Conservation (phyloP, 305 asterid genomes). For the Solanum hybrid region DNA sequence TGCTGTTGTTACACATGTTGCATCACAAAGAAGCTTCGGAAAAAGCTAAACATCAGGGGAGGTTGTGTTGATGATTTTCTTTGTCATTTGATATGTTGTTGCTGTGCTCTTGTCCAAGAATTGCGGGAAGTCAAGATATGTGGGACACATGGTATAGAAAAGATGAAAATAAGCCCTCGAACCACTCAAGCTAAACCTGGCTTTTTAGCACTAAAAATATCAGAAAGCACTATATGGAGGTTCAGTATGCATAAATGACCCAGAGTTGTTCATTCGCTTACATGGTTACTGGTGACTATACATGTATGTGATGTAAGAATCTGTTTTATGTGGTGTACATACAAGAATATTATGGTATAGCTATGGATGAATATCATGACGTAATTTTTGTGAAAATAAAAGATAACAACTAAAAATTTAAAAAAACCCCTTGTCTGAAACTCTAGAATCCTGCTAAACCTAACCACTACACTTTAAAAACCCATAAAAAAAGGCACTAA, state of each 20-base stretch:
- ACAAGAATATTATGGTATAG: background rate
- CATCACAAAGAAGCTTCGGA: conserved; percentile 65
- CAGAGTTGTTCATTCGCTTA: background rate
- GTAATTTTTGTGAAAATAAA: too few relatives aligned
- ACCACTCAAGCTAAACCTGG: conserved; percentile 16
- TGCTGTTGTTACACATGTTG: conserved; percentile 94
- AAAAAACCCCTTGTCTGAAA: too few relatives aligned
- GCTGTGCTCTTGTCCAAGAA: conserved; percentile 92
- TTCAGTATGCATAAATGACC: background rate
- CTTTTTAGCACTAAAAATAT: background rate
- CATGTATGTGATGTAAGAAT: background rate
- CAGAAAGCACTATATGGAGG: background rate
- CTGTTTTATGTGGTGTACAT: background rate
- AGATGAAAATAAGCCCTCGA: conserved; percentile 44
- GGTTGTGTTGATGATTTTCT: conserved; percentile 72
- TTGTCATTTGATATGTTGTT: conserved; percentile 84
- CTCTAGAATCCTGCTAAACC: too few relatives aligned
- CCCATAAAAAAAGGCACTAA: too few relatives aligned
- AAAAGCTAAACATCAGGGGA: conserved; percentile 53
- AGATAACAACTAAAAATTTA: too few relatives aligned
- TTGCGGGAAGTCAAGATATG: conserved; percentile 70
- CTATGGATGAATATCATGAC: background rate
- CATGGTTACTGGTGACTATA: background rate
- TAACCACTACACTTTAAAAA: too few relatives aligned
- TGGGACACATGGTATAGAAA: conserved; percentile 39